Evolutionary conservation across 805 yeast species (phyloP), one percentile per base, ranked within the genome.

Genomic region (Starmerella davenportii): DNA sequence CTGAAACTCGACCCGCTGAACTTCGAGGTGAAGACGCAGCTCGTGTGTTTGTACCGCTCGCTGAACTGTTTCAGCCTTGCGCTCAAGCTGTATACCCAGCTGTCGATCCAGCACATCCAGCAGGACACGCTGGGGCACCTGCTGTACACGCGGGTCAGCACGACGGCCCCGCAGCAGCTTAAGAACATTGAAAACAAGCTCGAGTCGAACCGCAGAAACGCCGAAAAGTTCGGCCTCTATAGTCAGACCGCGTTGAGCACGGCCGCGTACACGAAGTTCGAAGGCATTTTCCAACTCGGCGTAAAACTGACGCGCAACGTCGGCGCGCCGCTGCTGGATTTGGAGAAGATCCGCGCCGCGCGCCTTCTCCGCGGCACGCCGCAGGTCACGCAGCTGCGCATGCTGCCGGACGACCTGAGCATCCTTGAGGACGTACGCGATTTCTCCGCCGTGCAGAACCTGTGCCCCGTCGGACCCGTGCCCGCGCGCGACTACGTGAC

Each of bases 21-120:
- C 51, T 80, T 74, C 52, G 75, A 73, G 48, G 59, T 79, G 17
- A 65, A 74, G 38, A 56, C 80, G 7, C 79, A 90, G 85, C 60
- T 84, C 27, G 65, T 79, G 36, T 65, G 71, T 23, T 52, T 81
- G 2, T 79, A 78, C 55, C 62, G 69, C 14, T 51, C 64, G 16
- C 50, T 81, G 7, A 82, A 82, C 36, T 61, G 72, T 8, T 62
- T 63, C 24, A 53, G 66, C 1, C 54, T 62, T 31, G 76, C 85
- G 0, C 48, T 55, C 25, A 52, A 55, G n/a, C 69, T 72, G 34
- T 82, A 68, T 53, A 55, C 65, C 14, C 51, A 62, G 1, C 56
- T 85, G 37, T 70, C 72, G 28, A 69, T 82, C 47, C 80, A 78
- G 51, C 74, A 76, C 59, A 57, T 84, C 7, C 96, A 87, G 56